Evolutionary conservation across 106 monocot species (phyloP), one percentile per base, ranked within the genome.

Genomic region (Allium sativum): DNA sequence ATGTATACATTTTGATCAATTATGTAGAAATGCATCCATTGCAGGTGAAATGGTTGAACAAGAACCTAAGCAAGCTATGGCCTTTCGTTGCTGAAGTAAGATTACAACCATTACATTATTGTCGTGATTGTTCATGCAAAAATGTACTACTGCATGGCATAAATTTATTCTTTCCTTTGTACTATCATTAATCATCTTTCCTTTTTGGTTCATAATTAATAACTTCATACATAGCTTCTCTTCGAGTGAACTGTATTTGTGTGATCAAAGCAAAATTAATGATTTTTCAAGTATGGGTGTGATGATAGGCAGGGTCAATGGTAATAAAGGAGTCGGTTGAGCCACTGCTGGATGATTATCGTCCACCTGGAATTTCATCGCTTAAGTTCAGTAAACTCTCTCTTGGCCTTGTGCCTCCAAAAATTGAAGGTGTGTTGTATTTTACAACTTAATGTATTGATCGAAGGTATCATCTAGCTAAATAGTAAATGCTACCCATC

Each of bases 371-470:
- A 79, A 92, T 99, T 78, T 75, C 90, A 9, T 98, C 98, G 19
- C 74, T 99, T 22, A 99, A 85, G 73, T 99, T 99, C 68, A 99
- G 80, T 77, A 99, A 99, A 65, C 74, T 99, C 59, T 99, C 71
- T 60, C 80, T 99, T 58, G 98, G 98, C 68, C 81, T 72, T 68
- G 98, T 99, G 18, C 48, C 98, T 42, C 98, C 98, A 31, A 99
- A 99, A 72, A 88, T 99, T 64, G 98, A 99, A 92, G 98, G 98
- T 99, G 43, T 56, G 41, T 48, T 31, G 31, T 31, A 31, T 31
- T 31, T 31, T 31, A 31, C 5, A 31, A 31, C 31, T 31, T 31
- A 31, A 1, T 0, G 31, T 31, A 31, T 31, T 31, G 31, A 31
- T 31, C 31, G 5, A 31, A 31, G 31, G 31, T 31, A 5, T 31